Conservation (phyloP, 179 eudicot species). For the Camellia oleifera region DNA sequence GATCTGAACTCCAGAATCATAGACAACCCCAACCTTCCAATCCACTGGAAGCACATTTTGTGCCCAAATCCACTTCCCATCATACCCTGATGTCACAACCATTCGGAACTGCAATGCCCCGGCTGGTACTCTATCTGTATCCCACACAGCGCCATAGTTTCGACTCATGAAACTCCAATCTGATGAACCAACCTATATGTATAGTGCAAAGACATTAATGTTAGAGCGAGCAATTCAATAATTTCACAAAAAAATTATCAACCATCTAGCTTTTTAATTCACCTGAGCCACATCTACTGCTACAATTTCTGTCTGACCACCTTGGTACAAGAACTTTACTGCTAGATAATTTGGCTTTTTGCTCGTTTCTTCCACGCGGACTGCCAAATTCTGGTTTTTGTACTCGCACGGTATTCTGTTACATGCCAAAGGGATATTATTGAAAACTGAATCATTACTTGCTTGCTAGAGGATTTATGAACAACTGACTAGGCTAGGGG, state of each 20-base stretch:
- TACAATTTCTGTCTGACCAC: conserved; percentile 76
- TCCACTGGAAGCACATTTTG: conserved; percentile 50
- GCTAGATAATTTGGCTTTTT: conserved; percentile 54
- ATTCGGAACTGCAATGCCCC: conserved; percentile 63
- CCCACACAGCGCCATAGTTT: conserved; percentile 69
- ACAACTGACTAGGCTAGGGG: neutral
- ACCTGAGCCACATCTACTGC: conserved; percentile 62
- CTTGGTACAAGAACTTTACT: conserved; percentile 59
- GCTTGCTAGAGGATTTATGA: too few species aligned
- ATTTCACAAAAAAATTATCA: neutral
- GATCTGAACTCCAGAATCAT: conserved; percentile 65
- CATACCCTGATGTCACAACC: conserved; percentile 56
- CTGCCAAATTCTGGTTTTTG: conserved; percentile 42
- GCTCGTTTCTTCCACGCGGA: conserved; percentile 67
- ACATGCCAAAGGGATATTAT: neutral
- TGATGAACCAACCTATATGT: conserved; percentile 47
- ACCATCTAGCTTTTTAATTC: neutral
- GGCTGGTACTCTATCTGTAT: conserved; percentile 40
- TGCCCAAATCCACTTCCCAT: conserved; percentile 58
- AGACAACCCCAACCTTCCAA: conserved; percentile 53
- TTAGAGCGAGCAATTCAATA: neutral
- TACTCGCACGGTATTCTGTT: conserved; percentile 62
- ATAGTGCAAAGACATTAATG: neutral
- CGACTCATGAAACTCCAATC: conserved; percentile 54
- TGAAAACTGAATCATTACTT: neutral